Percentiles rank a stretch among this genome's conserved stretches.
Evolutionary conservation across 805 yeast genomes (phyloP).

Genomic region (Pichia thaimueangensis): DNA sequence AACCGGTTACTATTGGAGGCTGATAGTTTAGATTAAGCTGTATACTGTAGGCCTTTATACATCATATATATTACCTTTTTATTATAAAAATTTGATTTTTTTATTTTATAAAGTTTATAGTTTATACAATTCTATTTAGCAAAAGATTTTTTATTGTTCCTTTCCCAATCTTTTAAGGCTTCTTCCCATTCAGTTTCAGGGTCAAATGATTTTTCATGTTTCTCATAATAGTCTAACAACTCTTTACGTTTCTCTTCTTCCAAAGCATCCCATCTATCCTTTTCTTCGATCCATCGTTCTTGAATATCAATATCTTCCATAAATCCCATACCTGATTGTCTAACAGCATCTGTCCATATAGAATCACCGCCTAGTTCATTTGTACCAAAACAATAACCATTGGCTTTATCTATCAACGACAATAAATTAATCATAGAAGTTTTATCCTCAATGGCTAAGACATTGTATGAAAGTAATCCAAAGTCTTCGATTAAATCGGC

Average conservation of each 20-base stretch:
- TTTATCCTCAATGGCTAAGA: constrained; percentile 85
- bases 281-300: constrained; percentile 91
- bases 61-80: no score
- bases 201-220: constrained; percentile 38
- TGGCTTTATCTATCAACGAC: constrained; percentile 78
- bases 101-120: no score
- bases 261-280: constrained; percentile 65
- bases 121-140: constrained; percentile 5
- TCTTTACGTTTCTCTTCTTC: constrained; percentile 43
- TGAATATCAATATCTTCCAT: constrained; percentile 67
- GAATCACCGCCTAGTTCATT: constrained; percentile 96
- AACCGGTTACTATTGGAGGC: neutral
- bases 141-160: constrained; percentile 15
- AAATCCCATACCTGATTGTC: constrained; percentile 57
- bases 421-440: constrained; percentile 82
- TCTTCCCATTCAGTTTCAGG: constrained; percentile 70
- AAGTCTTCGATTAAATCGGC: constrained; percentile 84
- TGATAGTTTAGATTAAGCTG: neutral
- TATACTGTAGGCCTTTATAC: no score
- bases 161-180: constrained; percentile 57
- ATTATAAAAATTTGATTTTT: no score
- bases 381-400: constrained; percentile 88
- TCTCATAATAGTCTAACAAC: constrained; percentile 28
- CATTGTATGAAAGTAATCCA: constrained; percentile 82
- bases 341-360: constrained; percentile 92